Percentiles rank a stretch among this genome's conserved stretches.
phyloP scores from a whole-genome alignment of 257 asterid species.

The Przewalskia tangutica region DNA sequence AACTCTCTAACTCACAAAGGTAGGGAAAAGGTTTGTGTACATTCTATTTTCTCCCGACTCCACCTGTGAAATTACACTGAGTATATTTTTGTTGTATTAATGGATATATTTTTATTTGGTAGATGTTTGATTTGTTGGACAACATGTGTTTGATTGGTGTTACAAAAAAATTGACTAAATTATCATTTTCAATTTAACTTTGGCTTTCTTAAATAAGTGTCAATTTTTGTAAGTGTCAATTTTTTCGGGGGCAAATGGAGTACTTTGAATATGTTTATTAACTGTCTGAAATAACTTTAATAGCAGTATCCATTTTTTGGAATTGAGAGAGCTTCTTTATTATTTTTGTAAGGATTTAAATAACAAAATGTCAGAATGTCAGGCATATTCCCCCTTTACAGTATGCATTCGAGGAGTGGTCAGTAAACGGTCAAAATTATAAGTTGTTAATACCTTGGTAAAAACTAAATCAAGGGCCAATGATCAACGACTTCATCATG shows the following conservation, averaged over 20 bases:
- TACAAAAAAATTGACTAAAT: too few relatives aligned
- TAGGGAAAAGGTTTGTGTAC: too few relatives aligned
- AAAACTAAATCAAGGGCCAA: neutral
- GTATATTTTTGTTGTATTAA: neutral
- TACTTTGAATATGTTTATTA: neutral
- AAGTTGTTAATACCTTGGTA: neutral
- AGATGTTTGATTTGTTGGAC: neutral
- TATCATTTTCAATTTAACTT: too few relatives aligned
- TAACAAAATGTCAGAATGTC: constrained; percentile 4
- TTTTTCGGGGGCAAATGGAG: neutral
- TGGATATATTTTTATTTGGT: neutral
- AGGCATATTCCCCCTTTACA: constrained; percentile 6
- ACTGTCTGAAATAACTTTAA: neutral
- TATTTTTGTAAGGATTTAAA: neutral
- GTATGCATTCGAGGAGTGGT: neutral
- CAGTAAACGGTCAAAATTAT: neutral
- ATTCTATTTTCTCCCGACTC: too few relatives aligned
- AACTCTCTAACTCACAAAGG: too few relatives aligned
- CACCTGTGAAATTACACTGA: too few relatives aligned
- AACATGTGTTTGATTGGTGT: neutral
- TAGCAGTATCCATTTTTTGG: neutral
- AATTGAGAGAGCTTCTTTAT: neutral
- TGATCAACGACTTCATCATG: neutral
- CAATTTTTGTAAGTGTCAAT: too few relatives aligned
- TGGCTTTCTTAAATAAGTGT: too few relatives aligned